Base-by-base conservation (phyloP, 1,284 basidiomycete genomes). In the Cystobasidium sp. region DNA sequence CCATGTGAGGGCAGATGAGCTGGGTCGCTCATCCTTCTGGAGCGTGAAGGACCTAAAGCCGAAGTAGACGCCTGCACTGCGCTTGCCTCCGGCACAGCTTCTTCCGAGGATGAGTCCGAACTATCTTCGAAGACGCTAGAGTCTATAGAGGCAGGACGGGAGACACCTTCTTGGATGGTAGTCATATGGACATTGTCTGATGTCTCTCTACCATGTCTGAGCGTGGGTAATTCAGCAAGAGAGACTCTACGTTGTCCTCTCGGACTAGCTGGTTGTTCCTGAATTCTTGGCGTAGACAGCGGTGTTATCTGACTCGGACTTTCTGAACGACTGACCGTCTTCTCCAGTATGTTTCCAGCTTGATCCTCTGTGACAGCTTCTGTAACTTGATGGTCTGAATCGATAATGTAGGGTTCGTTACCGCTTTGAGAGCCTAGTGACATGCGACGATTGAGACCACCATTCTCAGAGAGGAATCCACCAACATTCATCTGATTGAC, bases 401-500 rank as follows among this genome's bases (percentile, higher is more conserved):
- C 31, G 43, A 55, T 47, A 9, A 7, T 59, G 39, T 59, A 59
- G 14, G 56, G 64, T 12, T 53, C 31, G 12, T 12, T 3, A 7
- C 46, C 56, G 9, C 37, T 58, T 18, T 14, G 44, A 8, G 52
- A 18, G 41, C 61, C 68, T 10, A 70, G 43, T 49, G 68, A 70
- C 10, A n/a, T 31, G 12, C 68, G 31, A 31, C 44, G 39, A 24
- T 70, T 39, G 12, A 39, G 89, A 86, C 75, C 97, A 89, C 75
- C 88, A 82, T 76, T 69, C 6, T 78, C 78, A 3, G 78, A 76
- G 1, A 81, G 43, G 56, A 78, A 77, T 0, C 81, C 81, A 43
- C 74, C 75, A 3, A 79, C 88, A 10, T 91, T 93, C 82, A 89
- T 94, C 1, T 91, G 91, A 81, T 95, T 89, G 56, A 97, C 86